These are phyloP conservation scores for Raffaelea albimanens DNA, from an alignment of 2,329 filamentous ascomycete species.

Conservation along the genomic window DNA sequence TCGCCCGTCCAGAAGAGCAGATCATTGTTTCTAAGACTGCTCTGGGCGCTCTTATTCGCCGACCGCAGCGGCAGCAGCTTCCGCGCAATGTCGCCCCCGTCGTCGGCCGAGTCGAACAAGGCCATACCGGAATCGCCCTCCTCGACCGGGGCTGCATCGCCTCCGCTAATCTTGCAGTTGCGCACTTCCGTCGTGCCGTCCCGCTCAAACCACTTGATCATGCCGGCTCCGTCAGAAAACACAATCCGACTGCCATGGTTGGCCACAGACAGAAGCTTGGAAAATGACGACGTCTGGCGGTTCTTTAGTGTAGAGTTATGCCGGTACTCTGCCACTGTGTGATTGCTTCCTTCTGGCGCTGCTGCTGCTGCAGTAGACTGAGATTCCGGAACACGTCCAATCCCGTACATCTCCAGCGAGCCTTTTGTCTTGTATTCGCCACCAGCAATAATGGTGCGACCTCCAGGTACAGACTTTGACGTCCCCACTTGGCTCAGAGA, in stretches of 20 bases:
- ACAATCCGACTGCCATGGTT: slow-evolving; percentile 76
- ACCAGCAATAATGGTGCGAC: slow-evolving; percentile 66
- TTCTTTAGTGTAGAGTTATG: slow-evolving; percentile 57
- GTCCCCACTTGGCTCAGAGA: slow-evolving; percentile 43
- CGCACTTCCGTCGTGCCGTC: slow-evolving; percentile 60
- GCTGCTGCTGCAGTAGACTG: slow-evolving; percentile 15
- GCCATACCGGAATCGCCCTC: slow-evolving; percentile 38
- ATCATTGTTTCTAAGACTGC: slow-evolving; percentile 48
- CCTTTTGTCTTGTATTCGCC: slow-evolving; percentile 91
- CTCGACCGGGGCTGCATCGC: background rate
- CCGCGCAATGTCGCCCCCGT: slow-evolving; percentile 63
- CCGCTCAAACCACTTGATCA: slow-evolving; percentile 83
- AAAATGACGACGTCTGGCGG: slow-evolving; percentile 69
- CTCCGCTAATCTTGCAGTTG: slow-evolving; percentile 39
- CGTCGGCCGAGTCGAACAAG: slow-evolving; percentile 41
- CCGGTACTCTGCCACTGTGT: slow-evolving; percentile 18
- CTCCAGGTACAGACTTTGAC: slow-evolving; percentile 40
- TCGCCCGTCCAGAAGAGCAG: slow-evolving; percentile 85
- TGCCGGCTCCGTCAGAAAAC: slow-evolving; percentile 74
- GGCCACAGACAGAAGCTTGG: slow-evolving; percentile 72
- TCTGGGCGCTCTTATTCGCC: slow-evolving; percentile 3
- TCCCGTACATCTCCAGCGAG: slow-evolving; percentile 75
- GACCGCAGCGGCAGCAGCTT: slow-evolving; percentile 59
- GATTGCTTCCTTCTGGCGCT: slow-evolving; percentile 8
- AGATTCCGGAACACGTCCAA: slow-evolving; percentile 20